Percentiles rank a stretch among this genome's conserved stretches.
These are phyloP conservation scores for Potentilla sterilis DNA, from an alignment of 306 rosid species.

Conservation along the genomic window DNA sequence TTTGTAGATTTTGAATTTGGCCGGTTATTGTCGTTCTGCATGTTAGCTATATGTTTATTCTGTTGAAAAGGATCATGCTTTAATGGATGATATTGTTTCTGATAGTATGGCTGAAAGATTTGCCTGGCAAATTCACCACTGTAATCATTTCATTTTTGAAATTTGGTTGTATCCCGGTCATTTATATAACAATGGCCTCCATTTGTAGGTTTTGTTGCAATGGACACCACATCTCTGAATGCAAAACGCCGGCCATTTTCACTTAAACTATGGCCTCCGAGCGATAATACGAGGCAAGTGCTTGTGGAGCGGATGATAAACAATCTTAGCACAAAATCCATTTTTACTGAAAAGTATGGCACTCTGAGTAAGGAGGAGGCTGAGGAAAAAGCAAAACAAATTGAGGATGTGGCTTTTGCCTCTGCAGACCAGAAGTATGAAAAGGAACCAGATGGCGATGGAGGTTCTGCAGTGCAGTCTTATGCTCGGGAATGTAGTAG, in stretches of 20 bases:
- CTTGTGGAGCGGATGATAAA: slow-evolving; percentile 83
- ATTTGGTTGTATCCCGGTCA: neutral
- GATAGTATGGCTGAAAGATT: neutral
- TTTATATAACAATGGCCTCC: neutral
- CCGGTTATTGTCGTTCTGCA: neutral
- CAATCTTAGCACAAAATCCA: slow-evolving; percentile 67
- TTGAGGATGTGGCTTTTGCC: slow-evolving; percentile 74
- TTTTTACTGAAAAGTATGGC: slow-evolving; percentile 86
- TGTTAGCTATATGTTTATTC: neutral
- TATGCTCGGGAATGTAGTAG: slow-evolving; percentile 93
- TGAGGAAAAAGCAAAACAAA: slow-evolving; percentile 68
- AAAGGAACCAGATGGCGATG: slow-evolving; percentile 92
- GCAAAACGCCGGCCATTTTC: slow-evolving; percentile 64
- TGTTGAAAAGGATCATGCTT: neutral
- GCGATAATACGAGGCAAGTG: slow-evolving; percentile 79
- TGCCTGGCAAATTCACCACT: neutral
- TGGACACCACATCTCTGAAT: slow-evolving; percentile 48
- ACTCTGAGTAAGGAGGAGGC: slow-evolving; percentile 70
- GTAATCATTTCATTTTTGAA: neutral
- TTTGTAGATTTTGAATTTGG: neutral
- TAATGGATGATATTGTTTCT: neutral
- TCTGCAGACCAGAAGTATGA: slow-evolving; percentile 65
- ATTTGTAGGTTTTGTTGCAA: slow-evolving; percentile 46
- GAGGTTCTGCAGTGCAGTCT: slow-evolving; percentile 94
- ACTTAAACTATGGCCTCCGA: slow-evolving; percentile 97